phyloP scores from a whole-genome alignment of 1,284 basidiomycete species.

The Boletus sp. region DNA sequence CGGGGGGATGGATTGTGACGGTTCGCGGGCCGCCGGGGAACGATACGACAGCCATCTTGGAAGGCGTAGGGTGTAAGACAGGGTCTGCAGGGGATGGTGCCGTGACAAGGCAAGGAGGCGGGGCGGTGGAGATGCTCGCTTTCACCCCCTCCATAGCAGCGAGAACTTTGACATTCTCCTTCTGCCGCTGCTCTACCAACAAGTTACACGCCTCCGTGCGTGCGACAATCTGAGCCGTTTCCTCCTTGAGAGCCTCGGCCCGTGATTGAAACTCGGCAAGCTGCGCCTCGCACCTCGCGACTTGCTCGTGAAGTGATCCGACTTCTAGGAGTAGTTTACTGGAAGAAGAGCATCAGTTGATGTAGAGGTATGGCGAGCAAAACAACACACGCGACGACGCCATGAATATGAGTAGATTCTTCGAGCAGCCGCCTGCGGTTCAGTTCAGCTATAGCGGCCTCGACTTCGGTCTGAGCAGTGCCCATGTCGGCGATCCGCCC shows the following conservation, averaged over 20 bases:
- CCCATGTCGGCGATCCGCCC: conserved; percentile 13
- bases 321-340: conserved; percentile 17
- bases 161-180: conserved; percentile 6
- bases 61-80: neutral
- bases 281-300: conserved; percentile 14
- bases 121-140: neutral
- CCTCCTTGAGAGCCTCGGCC: conserved; percentile 9
- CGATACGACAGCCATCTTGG: conserved; percentile 12
- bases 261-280: conserved; percentile 6
- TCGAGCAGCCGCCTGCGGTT: neutral
- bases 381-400: conserved; percentile 12
- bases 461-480: conserved; percentile 11
- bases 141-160: conserved; percentile 1
- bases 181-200: conserved; percentile 9
- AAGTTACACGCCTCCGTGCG: conserved; percentile 6
- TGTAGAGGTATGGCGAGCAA: neutral
- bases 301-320: conserved; percentile 4
- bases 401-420: neutral
- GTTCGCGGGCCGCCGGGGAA: conserved; percentile 27
- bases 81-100: conserved; percentile 1
- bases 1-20: conserved; percentile 28
- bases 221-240: conserved; percentile 3
- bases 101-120: neutral
- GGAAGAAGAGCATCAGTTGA: conserved; percentile 3
- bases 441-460: conserved; percentile 16